Evolutionary conservation across 2,329 filamentous ascomycete genomes (phyloP), one percentile per base, ranked within the genome.

Genomic region (Monilinia laxa): DNA sequence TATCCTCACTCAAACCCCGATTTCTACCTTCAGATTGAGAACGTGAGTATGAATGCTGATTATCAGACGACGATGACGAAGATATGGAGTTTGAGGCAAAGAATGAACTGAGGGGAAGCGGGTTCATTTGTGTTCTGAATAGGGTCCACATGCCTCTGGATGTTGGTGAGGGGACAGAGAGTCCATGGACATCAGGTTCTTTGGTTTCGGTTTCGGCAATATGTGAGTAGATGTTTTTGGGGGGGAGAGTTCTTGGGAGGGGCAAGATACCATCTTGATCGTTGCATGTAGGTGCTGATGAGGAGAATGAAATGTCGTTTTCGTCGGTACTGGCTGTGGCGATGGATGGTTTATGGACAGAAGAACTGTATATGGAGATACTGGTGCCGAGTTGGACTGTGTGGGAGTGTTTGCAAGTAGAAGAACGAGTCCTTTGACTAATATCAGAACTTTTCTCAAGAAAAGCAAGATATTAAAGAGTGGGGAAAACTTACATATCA

Each of bases 401-500:
- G 2, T 42, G 42, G 12, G 54, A 35, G 1, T 6, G 5, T 25
- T 62, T 51, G 3, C 31, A 45, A 16, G n/a, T 23, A 10, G 42
- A n/a, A 16, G 16, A 54, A 28, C 23, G 35, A 2, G 4, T 38
- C 11, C 31, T 52, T 14, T 6, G 16, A 14, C 2, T n/a, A 5
- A 4, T 1, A 3, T 63, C 25, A 51, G 56, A 28, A 38, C 14
- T 42, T 47, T 2, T 28, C 1, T 23, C 0, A 4, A 11, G 0
- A 12, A 18, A 7, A 35, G 7, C 7, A 18, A 9, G 0, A 31
- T 20, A 10, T 52, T 0, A 20, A 16, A 31, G 16, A 18, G 5
- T 11, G n/a, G 38, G 31, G 6, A 38, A 20, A 23, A 57, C 66
- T 66, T 51, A 68, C 66, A 31, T 18, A 7, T 65, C 35, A 20